phyloP scores from a whole-genome alignment of 345 rosid species.

The Gossypium sturtianum region DNA sequence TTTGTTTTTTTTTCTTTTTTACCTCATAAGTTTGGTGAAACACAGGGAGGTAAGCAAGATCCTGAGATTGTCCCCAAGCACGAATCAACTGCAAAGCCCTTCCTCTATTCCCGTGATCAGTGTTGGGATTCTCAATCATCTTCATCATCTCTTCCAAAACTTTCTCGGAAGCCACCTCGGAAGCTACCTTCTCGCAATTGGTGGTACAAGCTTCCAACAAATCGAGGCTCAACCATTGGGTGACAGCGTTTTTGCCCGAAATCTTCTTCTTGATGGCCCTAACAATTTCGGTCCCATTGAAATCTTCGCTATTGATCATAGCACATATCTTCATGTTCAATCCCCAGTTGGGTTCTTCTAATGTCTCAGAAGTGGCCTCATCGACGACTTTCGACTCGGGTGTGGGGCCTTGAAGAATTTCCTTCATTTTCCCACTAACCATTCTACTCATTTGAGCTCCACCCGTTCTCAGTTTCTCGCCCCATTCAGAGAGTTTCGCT shows the following conservation, averaged over 20 bases:
- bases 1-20: conserved; percentile 27
- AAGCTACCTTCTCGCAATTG: conserved; percentile 75
- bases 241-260: conserved; percentile 41
- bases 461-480: conserved; percentile 66
- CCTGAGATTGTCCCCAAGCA: conserved; percentile 77
- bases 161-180: conserved; percentile 71
- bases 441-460: conserved; percentile 80
- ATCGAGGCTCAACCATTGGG: conserved; percentile 69
- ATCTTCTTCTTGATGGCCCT: conserved; percentile 72
- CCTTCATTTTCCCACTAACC: conserved; percentile 77
- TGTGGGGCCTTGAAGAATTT: conserved; percentile 70
- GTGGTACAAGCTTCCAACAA: conserved; percentile 67
- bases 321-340: conserved; percentile 84
- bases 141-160: conserved; percentile 83
- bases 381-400: conserved; percentile 78
- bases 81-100: conserved; percentile 64
- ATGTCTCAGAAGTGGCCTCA: conserved; percentile 70
- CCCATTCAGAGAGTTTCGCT: conserved; percentile 58
- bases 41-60: conserved; percentile 74
- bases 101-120: conserved; percentile 43
- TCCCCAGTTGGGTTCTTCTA: conserved; percentile 83
- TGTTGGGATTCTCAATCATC: conserved; percentile 55
- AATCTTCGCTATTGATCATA: conserved; percentile 64
- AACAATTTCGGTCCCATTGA: conserved; percentile 58
- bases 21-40: conserved; percentile 74